phyloP scores from a whole-genome alignment of 2,329 filamentous ascomycete species.

The Gaeumannomyces tritici region DNA sequence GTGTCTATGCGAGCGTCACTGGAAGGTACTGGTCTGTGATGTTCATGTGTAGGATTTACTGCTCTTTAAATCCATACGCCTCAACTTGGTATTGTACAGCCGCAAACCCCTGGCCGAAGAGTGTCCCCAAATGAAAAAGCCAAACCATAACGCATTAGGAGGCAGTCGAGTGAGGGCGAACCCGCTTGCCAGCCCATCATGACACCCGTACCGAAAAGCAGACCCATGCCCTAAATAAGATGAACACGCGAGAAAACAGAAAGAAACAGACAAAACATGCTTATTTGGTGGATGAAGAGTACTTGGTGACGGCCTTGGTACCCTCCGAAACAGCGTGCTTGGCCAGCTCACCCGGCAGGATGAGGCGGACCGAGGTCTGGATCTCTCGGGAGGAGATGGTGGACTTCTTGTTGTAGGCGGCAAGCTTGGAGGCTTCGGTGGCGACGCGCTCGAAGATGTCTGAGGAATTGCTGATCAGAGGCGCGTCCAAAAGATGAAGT shows the following conservation, averaged over 20 bases:
- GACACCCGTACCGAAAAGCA: conserved; percentile 44
- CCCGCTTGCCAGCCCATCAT: conserved; percentile 42
- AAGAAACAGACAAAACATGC: conserved; percentile 32
- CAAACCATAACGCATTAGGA: conserved; percentile 70
- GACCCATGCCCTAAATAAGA: conserved; percentile 46
- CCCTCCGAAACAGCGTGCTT: conserved; percentile 99
- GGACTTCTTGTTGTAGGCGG: conserved; percentile 99
- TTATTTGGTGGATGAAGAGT: conserved; percentile 99
- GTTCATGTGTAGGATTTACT: conserved; percentile 49
- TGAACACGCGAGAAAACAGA: conserved; percentile 35
- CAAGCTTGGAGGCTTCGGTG: conserved; percentile 97
- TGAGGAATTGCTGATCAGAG: conserved; percentile 25
- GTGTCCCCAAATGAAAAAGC: conserved; percentile 49
- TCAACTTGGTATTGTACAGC: conserved; percentile 67
- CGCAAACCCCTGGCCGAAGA: conserved; percentile 64
- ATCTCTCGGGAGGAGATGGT: conserved; percentile 99
- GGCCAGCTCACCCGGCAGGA: conserved; percentile 95
- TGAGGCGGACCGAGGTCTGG: conserved; percentile 96
- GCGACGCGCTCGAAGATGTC: conserved; percentile 99
- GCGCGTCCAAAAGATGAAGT: not conserved
- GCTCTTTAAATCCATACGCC: conserved; percentile 44
- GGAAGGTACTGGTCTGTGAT: not conserved
- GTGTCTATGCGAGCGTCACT: not conserved
- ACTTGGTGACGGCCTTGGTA: conserved; percentile 99
- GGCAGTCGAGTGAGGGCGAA: conserved; percentile 36